Conservation (phyloP, 148 eudicot genomes). For the Silene latifolia region DNA sequence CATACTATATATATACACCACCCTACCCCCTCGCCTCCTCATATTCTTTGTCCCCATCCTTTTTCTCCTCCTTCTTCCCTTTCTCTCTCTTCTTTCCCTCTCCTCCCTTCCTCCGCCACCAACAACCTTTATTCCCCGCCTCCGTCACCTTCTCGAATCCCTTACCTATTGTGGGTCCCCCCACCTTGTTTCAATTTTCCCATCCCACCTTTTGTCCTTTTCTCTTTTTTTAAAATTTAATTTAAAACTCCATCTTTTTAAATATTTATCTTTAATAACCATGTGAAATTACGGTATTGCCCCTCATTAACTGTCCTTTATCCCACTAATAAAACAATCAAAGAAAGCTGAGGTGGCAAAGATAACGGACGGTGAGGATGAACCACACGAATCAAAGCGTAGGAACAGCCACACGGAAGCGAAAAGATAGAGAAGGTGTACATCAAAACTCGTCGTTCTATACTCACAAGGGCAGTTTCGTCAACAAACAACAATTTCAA, state of each 20-base stretch:
- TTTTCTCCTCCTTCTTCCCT: background rate
- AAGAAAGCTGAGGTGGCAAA: background rate
- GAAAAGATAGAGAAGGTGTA: background rate
- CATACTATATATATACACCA: background rate
- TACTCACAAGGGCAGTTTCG: slow-evolving; percentile 25
- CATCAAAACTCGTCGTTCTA: slow-evolving; percentile 12
- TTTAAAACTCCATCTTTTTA: too few relatives aligned
- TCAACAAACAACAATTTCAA: background rate
- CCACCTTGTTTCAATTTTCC: background rate
- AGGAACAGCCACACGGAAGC: background rate
- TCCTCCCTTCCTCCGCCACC: background rate
- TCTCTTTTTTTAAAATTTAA: too few relatives aligned
- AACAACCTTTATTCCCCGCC: background rate
- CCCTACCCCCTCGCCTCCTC: background rate
- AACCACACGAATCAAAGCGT: slow-evolving; percentile 1
- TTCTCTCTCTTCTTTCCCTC: background rate
- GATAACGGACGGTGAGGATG: slow-evolving; percentile 1
- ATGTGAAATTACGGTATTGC: background rate
- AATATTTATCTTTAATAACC: too few relatives aligned
- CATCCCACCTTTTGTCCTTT: too few relatives aligned
- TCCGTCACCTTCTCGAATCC: background rate
- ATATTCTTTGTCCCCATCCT: background rate
- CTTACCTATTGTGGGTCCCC: background rate
- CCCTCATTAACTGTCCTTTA: background rate
- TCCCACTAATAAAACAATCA: background rate